Conservation (phyloP, 768 basidiomycete species). For the Hypholoma sublateritium region DNA sequence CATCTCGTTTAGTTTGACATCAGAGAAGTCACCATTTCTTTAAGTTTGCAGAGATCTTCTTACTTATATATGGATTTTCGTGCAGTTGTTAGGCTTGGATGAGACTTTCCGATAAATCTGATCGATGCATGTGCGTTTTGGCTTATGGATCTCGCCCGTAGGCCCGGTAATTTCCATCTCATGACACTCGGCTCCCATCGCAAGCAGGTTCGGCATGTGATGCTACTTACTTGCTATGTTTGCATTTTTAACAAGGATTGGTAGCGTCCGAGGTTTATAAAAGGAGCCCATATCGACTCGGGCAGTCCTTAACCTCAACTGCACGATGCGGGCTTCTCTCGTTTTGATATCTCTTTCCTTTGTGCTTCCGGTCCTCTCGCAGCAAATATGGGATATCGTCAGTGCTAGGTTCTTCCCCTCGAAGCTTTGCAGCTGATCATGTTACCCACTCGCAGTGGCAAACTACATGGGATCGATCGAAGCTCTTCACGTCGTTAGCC, state of each 20-base stretch:
- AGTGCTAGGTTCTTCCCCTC: constrained; percentile 15
- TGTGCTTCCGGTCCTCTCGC: constrained; percentile 30
- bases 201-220: background rate
- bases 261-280: background rate
- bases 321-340: constrained; percentile 1
- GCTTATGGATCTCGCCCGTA: background rate
- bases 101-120: too few relatives aligned
- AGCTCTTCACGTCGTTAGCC: constrained; percentile 49
- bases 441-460: constrained; percentile 45
- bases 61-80: background rate
- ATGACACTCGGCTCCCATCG: background rate
- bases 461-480: constrained; percentile 53
- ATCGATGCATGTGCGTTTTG: background rate
- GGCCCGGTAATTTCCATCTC: background rate
- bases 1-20: too few relatives aligned
- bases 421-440: background rate
- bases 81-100: background rate
- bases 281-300: background rate
- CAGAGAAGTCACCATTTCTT: too few relatives aligned
- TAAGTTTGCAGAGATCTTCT: background rate
- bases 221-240: background rate
- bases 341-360: background rate
- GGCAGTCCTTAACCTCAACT: too few relatives aligned
- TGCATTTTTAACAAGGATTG: background rate
- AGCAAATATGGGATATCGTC: constrained; percentile 59